A percentile compares a stretch with the other conserved stretches of the same genome.
Evolutionary conservation across 805 yeast genomes (phyloP).

Genomic region (Crinitomyces ghanaensis): DNA sequence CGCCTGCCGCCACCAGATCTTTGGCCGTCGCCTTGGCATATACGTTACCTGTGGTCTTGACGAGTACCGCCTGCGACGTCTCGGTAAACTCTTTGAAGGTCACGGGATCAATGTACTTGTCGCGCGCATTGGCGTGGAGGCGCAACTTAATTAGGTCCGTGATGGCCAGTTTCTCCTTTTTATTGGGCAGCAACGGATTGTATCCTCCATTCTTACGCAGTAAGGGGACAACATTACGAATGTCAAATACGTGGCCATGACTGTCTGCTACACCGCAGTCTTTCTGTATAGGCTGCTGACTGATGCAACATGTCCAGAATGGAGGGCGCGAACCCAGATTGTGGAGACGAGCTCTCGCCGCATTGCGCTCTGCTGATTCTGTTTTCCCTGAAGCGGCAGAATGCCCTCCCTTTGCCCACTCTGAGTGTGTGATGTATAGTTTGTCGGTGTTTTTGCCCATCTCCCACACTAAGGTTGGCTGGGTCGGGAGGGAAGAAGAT

Average conservation of each 20-base stretch:
- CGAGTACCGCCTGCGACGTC: slow-evolving; percentile 19
- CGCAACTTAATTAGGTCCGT: slow-evolving; percentile 18
- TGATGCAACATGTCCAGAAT: slow-evolving; percentile 25
- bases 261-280: slow-evolving; percentile 20
- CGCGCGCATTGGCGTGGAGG: slow-evolving; percentile 18
- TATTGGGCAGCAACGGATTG: slow-evolving; percentile 25
- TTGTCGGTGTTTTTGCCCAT: slow-evolving; percentile 31
- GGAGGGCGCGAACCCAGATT: slow-evolving; percentile 15
- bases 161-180: slow-evolving; percentile 17
- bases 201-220: slow-evolving; percentile 17
- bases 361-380: slow-evolving; percentile 5
- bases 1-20: slow-evolving; percentile 20
- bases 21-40: slow-evolving; percentile 22
- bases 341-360: slow-evolving; percentile 1
- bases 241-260: slow-evolving; percentile 25
- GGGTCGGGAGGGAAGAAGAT: slow-evolving; percentile 1
- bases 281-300: slow-evolving; percentile 22
- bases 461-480: background rate
- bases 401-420: slow-evolving; percentile 23
- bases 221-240: slow-evolving; percentile 20
- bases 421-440: slow-evolving; percentile 26
- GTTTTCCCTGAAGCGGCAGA: slow-evolving; percentile 20
- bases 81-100: slow-evolving; percentile 22
- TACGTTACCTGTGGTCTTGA: slow-evolving; percentile 23
- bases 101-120: slow-evolving; percentile 25